Evolutionary conservation across 192 early-diverging fungal genomes (phyloP).

Genomic region (Coemansia sp.): DNA sequence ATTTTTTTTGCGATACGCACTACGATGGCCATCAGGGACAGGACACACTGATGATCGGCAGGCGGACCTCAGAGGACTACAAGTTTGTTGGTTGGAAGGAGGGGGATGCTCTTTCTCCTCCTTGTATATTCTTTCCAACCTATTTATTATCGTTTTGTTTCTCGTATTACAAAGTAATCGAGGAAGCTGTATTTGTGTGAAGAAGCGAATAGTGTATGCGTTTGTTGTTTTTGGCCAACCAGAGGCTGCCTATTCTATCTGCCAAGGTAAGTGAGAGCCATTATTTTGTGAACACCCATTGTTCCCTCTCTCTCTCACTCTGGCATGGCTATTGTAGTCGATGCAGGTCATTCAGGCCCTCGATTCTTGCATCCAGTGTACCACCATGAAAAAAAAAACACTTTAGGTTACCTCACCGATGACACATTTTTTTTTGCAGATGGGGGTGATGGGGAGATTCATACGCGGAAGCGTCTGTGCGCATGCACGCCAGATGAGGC

Average conservation of each 20-base stretch:
- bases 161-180: neutral
- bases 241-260: neutral
- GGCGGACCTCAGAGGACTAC: neutral
- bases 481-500: neutral
- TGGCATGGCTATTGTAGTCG: neutral
- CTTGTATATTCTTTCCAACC: neutral
- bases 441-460: neutral
- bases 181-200: neutral
- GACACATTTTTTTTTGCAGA: neutral
- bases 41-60: neutral
- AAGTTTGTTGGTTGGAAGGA: neutral
- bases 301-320: neutral
- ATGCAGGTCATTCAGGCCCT: neutral
- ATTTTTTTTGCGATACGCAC: too few species aligned
- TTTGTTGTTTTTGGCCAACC: neutral
- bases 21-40: neutral
- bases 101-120: neutral
- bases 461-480: neutral
- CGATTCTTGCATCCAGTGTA: neutral
- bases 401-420: neutral
- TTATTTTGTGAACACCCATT: neutral
- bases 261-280: constrained; percentile 1
- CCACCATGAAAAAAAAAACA: neutral
- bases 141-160: neutral
- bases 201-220: neutral